These are phyloP conservation scores for Umbelopsis vinacea DNA, from an alignment of 192 early-diverging fungal genomes.

Conservation along the genomic window DNA sequence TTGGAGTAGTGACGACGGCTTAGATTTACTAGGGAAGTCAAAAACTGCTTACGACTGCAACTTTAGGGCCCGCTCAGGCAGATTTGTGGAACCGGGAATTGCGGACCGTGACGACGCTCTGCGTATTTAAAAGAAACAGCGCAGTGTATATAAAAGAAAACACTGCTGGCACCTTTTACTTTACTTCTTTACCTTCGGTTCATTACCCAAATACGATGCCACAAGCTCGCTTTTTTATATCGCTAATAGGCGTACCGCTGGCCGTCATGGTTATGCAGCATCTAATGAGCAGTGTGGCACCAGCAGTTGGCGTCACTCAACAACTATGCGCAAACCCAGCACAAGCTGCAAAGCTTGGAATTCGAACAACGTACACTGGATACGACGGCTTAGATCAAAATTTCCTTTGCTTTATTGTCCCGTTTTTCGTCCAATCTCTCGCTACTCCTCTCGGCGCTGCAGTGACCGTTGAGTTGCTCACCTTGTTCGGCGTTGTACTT, in stretches of 20 bases:
- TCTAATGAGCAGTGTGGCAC: neutral
- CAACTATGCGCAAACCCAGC: neutral
- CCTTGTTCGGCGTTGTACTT: conserved; percentile 10
- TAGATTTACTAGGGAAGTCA: too few relatives aligned
- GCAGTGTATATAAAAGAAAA: too few relatives aligned
- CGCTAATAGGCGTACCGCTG: neutral
- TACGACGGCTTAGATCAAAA: conserved; percentile 4
- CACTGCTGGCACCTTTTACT: neutral
- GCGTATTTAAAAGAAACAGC: too few relatives aligned
- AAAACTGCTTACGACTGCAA: too few relatives aligned
- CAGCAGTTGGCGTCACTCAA: neutral
- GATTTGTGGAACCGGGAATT: too few relatives aligned
- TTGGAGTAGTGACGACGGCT: too few relatives aligned
- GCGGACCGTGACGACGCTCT: too few relatives aligned
- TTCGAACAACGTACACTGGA: conserved; percentile 3
- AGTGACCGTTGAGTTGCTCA: neutral
- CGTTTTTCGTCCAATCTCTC: conserved; percentile 16
- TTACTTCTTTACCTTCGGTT: neutral
- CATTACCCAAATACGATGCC: neutral
- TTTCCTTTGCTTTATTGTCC: conserved; percentile 28
- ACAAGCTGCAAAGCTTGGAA: neutral
- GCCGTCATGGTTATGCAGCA: neutral
- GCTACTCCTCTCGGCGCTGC: neutral
- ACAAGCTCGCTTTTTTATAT: conserved; percentile 20
- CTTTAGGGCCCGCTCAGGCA: too few relatives aligned